Percentiles rank a stretch among this genome's conserved stretches.
These are phyloP conservation scores for Microascus cirrosus DNA, from an alignment of 2,329 filamentous ascomycete species.

Conservation along the genomic window DNA sequence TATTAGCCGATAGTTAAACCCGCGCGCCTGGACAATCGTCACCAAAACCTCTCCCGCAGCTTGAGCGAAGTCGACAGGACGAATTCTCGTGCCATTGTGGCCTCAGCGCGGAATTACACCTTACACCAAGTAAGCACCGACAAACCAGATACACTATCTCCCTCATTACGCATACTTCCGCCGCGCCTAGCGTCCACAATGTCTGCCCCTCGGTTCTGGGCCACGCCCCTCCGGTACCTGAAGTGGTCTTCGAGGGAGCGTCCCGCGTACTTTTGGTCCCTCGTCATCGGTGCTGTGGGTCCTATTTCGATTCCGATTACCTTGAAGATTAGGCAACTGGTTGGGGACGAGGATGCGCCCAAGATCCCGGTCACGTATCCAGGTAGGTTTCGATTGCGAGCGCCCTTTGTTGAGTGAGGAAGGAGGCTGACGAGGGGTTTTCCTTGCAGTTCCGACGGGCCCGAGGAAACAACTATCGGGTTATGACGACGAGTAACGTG, in stretches of 20 bases:
- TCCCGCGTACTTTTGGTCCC: slow-evolving; percentile 84
- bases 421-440: neutral
- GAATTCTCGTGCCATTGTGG: neutral
- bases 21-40: neutral
- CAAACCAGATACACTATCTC: neutral
- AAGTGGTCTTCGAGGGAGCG: slow-evolving; percentile 81
- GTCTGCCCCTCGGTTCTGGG: slow-evolving; percentile 64
- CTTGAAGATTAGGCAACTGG: slow-evolving; percentile 58
- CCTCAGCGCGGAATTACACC: neutral
- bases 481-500: slow-evolving; percentile 42
- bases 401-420: neutral
- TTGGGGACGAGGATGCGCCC: slow-evolving; percentile 64
- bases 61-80: neutral
- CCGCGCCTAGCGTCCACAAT: neutral
- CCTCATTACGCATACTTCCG: neutral
- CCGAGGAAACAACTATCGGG: slow-evolving; percentile 49
- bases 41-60: neutral
- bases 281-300: slow-evolving; percentile 61
- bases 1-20: neutral
- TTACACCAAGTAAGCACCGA: neutral
- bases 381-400: slow-evolving; percentile 42
- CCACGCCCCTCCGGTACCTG: slow-evolving; percentile 70
- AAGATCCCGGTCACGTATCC: slow-evolving; percentile 85
- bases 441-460: slow-evolving; percentile 38
- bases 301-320: slow-evolving; percentile 60